Base-by-base conservation (phyloP, 176 grass and related monocot genomes). In the Avena insularis region DNA sequence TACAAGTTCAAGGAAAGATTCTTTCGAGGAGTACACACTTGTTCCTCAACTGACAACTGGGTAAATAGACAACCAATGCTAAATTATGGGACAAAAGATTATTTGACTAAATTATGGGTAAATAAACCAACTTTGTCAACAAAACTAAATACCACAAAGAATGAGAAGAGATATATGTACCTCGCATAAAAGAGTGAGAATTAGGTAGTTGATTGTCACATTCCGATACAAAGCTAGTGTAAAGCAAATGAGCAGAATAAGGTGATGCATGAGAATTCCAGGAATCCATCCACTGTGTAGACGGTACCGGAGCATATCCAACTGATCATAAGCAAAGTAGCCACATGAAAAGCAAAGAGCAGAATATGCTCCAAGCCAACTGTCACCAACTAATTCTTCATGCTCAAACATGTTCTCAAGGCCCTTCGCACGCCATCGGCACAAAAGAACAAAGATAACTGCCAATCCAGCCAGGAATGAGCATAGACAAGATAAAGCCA, bases 251-350 rank as follows among this genome's bases (percentile, higher is more conserved):
- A 99, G 92, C 64, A 99, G 81, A 76, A 99, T 94, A 92, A 99
- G 83, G 85, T 99, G 97, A 83, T 99, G 94, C 79, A 93, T 90
- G 45, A 99, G 97, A 67, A 99, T 96, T 50, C 92, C 85, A 63
- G 97, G 94, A 65, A 99, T 87, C 73, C 87, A 69, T 82, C 97
- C 92, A 78, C 83, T 93, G 81, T 94, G 94, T 11, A 99, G 88
- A 13, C 83, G 79, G 87, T 93, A 94, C 33, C 79, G 85, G 60
- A 94, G 88, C 92, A 99, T 94, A 81, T 99, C 97, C 91, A 99
- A 84, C 89, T 99, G 97, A 80, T 99, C 97, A 82, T 99, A 96
- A 15, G 94, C 97, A 93, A 99, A 96, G 90, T 99, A 99, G 55
- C 94, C 92, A 89, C 92, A 94, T 54, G 97, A 99, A 89, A 99